Evolutionary conservation across 2,329 filamentous ascomycete genomes (phyloP), one percentile per base, ranked within the genome.

Genomic region (Botrytis tulipae): DNA sequence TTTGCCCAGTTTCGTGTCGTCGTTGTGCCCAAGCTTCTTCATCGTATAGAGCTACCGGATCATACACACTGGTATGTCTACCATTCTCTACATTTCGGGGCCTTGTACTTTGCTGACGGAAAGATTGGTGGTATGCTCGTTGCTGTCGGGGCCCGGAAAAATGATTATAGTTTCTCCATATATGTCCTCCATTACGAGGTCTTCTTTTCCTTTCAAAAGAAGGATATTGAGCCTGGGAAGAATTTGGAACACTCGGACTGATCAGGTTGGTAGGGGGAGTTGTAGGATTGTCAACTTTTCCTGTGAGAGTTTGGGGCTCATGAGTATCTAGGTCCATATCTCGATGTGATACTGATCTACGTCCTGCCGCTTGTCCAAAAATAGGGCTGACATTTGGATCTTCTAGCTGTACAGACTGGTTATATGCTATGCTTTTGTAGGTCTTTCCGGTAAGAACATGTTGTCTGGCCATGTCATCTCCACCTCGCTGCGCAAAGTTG

Each of bases 401-500:
- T 60, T 20, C 9, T 60, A 5, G 18, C 32, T 37, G 8, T 20
- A 5, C 29, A 60, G 18, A 7, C 20, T 25, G 57, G 0, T 22
- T 6, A 60, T 22, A 35, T 9, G 20, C 20, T 14, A 14, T 8
- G 3, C 37, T 37, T 7, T 3, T 5, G 4, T 10, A 22, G 9
- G 4, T 5, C 3, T 37, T 3, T 22, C 16, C 22, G 3, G 48
- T 25, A 20, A 48, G 8, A 20, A 40, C 22, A 12, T 25, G 12
- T 1, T 14, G 14, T 51, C 22, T 29, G 3, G 29, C 22, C 4
- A 37, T 20, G 1, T 29, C 3, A 25, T 9, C 3, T 2, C 22
- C 22, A 25, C 0, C 10, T 29, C 22, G 5, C 4, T 40, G 14
- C 32, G 6, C 2, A 20, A 22, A 44, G 0, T 16, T 0, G 2